Conservation (phyloP, 352 stramenopile genomes). For the Phytopythium oedochilum region DNA sequence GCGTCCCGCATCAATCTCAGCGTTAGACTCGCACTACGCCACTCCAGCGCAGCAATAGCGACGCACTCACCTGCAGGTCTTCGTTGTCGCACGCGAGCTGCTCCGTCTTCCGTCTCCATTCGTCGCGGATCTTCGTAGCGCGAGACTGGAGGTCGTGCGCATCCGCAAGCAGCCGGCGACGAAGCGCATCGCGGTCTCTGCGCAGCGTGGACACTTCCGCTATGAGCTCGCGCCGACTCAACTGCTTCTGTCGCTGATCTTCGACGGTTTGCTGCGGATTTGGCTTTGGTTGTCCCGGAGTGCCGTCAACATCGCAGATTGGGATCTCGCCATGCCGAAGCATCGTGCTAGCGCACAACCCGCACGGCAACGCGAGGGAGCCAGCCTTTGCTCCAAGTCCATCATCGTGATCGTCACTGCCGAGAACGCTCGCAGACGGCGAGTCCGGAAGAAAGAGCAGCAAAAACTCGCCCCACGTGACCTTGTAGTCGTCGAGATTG, state of each 20-base stretch:
- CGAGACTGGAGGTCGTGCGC: constrained; percentile 36
- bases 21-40: background rate
- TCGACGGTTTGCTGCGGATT: background rate
- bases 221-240: constrained; percentile 16
- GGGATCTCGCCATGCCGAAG: background rate
- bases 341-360: background rate
- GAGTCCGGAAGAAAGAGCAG: constrained; percentile 55
- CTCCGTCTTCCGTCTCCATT: constrained; percentile 42
- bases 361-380: background rate
- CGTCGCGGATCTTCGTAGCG: constrained; percentile 25
- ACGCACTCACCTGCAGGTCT: constrained; percentile 16
- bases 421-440: constrained; percentile 4
- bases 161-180: constrained; percentile 30
- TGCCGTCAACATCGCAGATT: background rate
- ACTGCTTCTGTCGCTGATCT: background rate
- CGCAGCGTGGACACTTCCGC: constrained; percentile 27
- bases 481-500: background rate
- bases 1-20: background rate
- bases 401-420: background rate
- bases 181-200: constrained; percentile 39
- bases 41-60: background rate
- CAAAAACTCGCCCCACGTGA: constrained; percentile 79
- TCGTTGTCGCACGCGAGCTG: constrained; percentile 38
- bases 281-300: background rate
- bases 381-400: no score